Conservation (phyloP, 192 early-diverging fungal genomes). For the Backusella parvicylindrica region DNA sequence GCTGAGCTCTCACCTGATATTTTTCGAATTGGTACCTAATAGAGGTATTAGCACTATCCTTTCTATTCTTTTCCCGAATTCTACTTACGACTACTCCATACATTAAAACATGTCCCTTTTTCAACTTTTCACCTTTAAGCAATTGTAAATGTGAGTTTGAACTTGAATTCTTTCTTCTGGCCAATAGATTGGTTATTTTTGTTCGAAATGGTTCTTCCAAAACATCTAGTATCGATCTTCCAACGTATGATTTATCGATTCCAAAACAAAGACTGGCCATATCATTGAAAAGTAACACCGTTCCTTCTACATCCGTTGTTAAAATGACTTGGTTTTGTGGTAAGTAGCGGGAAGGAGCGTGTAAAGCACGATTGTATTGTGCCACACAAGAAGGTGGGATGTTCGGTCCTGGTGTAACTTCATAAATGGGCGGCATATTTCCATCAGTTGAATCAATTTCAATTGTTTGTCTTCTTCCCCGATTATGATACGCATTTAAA, state of each 20-base stretch:
- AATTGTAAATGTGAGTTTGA: background rate
- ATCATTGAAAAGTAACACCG: slow-evolving; percentile 57
- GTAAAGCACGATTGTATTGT: slow-evolving; percentile 24
- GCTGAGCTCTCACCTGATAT: slow-evolving; percentile 46
- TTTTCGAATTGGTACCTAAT: slow-evolving; percentile 53
- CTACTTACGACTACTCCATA: slow-evolving; percentile 31
- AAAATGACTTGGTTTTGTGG: slow-evolving; percentile 61
- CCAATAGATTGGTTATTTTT: background rate
- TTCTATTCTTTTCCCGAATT: background rate
- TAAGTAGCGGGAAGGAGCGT: slow-evolving; percentile 52
- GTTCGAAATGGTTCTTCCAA: slow-evolving; percentile 12
- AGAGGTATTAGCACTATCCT: background rate
- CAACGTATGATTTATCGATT: slow-evolving; percentile 30
- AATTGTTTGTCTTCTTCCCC: background rate
- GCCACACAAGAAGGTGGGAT: slow-evolving; percentile 1
- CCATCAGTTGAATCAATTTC: background rate
- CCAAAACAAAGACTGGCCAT: slow-evolving; percentile 54
- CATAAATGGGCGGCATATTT: background rate
- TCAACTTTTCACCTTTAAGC: background rate
- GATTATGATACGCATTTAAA: background rate
- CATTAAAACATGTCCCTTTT: slow-evolving; percentile 29
- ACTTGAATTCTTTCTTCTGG: background rate
- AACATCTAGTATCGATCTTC: slow-evolving; percentile 14
- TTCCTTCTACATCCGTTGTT: slow-evolving; percentile 46
- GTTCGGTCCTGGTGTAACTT: background rate